Evolutionary conservation across 768 basidiomycete genomes (phyloP), one percentile per base, ranked within the genome.

Genomic region (Daedaleopsis sinensis): DNA sequence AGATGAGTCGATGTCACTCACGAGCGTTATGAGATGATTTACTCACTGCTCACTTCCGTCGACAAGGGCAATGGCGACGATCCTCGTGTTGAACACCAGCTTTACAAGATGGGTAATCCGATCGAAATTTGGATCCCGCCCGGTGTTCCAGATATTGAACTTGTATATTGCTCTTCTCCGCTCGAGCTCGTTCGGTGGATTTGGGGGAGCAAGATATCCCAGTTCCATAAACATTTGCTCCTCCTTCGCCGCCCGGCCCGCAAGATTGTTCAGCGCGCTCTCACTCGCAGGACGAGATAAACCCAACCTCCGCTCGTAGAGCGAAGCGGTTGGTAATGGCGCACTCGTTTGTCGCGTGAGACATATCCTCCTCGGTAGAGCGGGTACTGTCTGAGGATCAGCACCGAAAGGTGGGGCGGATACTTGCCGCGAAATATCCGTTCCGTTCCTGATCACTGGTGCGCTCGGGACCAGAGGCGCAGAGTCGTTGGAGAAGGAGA

Each of bases 61-160:
- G n/a, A 94, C 81, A 39, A 96, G 76, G 9, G 89, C 85, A 21
- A 98, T 91, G 23, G 86, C 73, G 2, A 96, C 94, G 15, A 90
- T 88, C 71, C 91, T 92, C 1, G 94, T 91, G 69, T 83, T 90
- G 74, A 98, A 98, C 8, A 98, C 96, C 43, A 97, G 78, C 76
- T 96, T 96, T 43, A 91, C 91, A 27, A 98, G 83, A 72, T 96
- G 94, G 16, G 89, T 92, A 65, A 97, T 96, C 18, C 96, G 85
- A 73, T 97, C 95, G 70, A 98, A 97, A 71, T 96, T 96, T 63
- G 85, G 79, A 72, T 98, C 96, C 10, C 88, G 80, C 16, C 87
- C 86, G 0, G 94, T 95, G 64, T 91, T 86, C 84, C 93, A 88
- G 52, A 97, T 90, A 67, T 94, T 94, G 42, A 67, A 91, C 88